Percentiles rank a stretch among this genome's conserved stretches.
Evolutionary conservation across 176 grass and related monocot species (phyloP).

Genomic region (Oryza brachyantha): DNA sequence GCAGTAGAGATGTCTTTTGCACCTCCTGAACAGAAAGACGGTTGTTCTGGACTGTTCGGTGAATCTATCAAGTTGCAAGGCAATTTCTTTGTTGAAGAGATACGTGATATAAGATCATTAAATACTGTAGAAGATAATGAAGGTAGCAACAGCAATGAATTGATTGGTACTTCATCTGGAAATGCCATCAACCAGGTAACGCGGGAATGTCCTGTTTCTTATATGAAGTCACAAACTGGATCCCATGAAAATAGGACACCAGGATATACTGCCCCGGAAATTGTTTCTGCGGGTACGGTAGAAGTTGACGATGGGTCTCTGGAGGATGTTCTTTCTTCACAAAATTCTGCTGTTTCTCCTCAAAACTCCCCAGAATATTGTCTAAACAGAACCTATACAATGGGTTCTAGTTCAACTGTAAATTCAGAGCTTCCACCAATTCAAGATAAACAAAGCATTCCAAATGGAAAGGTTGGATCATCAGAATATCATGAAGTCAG

Average conservation of each 20-base stretch:
- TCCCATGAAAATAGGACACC: constrained; percentile 42
- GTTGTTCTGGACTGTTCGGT: constrained; percentile 41
- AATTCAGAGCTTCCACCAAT: constrained; percentile 49
- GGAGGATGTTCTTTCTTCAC: constrained; percentile 60
- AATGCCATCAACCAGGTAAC: constrained; percentile 13
- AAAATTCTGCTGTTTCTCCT: constrained; percentile 63
- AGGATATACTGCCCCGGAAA: constrained; percentile 18
- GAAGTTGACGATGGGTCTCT: constrained; percentile 50
- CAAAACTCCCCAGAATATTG: constrained; percentile 49
- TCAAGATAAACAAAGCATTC: constrained; percentile 27
- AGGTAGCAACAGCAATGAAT: constrained; percentile 55
- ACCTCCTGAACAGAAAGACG: constrained; percentile 35
- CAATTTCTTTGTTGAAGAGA: constrained; percentile 59
- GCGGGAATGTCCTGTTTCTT: constrained; percentile 33
- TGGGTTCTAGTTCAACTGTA: constrained; percentile 40
- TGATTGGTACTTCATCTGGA: constrained; percentile 48
- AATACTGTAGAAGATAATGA: constrained; percentile 57
- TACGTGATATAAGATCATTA: constrained; percentile 36
- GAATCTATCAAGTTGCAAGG: constrained; percentile 50
- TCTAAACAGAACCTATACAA: constrained; percentile 16
- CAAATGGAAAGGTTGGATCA: constrained; percentile 17
- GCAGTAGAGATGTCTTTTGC: constrained; percentile 19
- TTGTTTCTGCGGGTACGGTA: constrained; percentile 5
- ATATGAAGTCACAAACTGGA: constrained; percentile 26
- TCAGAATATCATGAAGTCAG: constrained; percentile 36